A percentile compares a stretch with the other conserved stretches of the same genome.
Evolutionary conservation across 345 rosid species (phyloP).

Genomic region (Trapa incisa): DNA sequence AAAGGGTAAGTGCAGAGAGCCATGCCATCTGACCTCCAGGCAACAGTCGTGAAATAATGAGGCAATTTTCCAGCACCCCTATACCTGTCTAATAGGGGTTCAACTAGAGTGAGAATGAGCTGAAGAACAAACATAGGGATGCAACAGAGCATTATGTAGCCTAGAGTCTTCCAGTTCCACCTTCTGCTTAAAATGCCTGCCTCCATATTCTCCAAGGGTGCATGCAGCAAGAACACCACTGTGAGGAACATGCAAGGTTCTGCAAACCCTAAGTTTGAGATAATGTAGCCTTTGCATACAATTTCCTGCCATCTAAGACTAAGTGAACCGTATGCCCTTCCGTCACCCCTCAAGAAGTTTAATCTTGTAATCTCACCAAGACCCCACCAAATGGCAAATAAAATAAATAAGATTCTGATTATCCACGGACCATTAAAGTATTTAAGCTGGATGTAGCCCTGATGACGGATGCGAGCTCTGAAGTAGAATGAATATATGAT

Average conservation of each 20-base stretch:
- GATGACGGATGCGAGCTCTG: slow-evolving; percentile 55
- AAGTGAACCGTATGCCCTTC: slow-evolving; percentile 39
- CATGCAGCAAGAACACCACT: slow-evolving; percentile 72
- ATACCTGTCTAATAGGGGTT: slow-evolving; percentile 44
- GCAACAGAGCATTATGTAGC: slow-evolving; percentile 54
- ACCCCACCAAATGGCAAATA: slow-evolving; percentile 80
- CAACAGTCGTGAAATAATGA: slow-evolving; percentile 47
- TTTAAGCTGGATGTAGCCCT: slow-evolving; percentile 40
- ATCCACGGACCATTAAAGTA: slow-evolving; percentile 91
- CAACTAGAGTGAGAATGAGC: slow-evolving; percentile 53
- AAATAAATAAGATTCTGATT: slow-evolving; percentile 53
- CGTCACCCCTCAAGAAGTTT: slow-evolving; percentile 53
- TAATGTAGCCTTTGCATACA: slow-evolving; percentile 78
- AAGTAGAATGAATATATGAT: slow-evolving; percentile 68
- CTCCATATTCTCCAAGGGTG: slow-evolving; percentile 67
- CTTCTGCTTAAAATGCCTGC: slow-evolving; percentile 49
- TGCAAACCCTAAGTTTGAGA: slow-evolving; percentile 87
- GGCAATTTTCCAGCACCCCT: slow-evolving; percentile 41
- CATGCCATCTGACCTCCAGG: slow-evolving; percentile 17
- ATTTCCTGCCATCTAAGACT: slow-evolving; percentile 61
- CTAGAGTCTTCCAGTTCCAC: slow-evolving; percentile 72
- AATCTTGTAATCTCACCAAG: slow-evolving; percentile 69
- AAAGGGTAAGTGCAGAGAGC: slow-evolving; percentile 87
- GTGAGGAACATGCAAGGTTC: slow-evolving; percentile 94
- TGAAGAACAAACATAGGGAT: slow-evolving; percentile 79